Conservation (phyloP, 352 stramenopile species). For the Pseudoperonospora humuli region DNA sequence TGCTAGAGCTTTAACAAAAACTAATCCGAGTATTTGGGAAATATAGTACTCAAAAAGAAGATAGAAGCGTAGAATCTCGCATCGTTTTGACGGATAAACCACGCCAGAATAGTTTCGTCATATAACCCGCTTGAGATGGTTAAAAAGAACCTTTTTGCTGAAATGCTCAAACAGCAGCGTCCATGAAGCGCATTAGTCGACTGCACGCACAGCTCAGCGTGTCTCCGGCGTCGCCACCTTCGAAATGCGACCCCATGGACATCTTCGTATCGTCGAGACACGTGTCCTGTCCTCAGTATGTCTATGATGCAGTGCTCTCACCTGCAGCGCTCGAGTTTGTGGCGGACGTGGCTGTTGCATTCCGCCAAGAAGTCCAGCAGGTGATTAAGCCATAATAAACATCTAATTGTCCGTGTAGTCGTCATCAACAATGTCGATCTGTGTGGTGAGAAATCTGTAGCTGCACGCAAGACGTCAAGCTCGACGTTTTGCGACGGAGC, state of each 20-base stretch:
- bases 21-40: background rate
- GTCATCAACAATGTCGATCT: too few relatives aligned
- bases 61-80: too few relatives aligned
- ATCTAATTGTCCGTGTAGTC: too few relatives aligned
- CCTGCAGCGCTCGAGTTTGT: conserved; percentile 84
- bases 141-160: too few relatives aligned
- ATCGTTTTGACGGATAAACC: too few relatives aligned
- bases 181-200: conserved; percentile 37
- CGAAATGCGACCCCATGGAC: background rate
- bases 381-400: too few relatives aligned
- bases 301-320: conserved; percentile 74
- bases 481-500: conserved; percentile 43
- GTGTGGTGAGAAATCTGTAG: too few relatives aligned
- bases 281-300: conserved; percentile 8
- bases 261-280: conserved; percentile 29
- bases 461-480: conserved; percentile 52
- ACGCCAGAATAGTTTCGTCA: too few relatives aligned
- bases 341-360: conserved; percentile 64
- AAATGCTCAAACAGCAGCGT: background rate
- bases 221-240: background rate
- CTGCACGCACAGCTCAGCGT: conserved; percentile 29
- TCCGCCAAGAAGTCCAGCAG: conserved; percentile 47
- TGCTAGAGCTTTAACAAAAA: background rate
- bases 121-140: too few relatives aligned
- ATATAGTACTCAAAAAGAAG: too few relatives aligned